Base-by-base conservation (phyloP, 352 stramenopile species). In the Globisporangium splendens region DNA sequence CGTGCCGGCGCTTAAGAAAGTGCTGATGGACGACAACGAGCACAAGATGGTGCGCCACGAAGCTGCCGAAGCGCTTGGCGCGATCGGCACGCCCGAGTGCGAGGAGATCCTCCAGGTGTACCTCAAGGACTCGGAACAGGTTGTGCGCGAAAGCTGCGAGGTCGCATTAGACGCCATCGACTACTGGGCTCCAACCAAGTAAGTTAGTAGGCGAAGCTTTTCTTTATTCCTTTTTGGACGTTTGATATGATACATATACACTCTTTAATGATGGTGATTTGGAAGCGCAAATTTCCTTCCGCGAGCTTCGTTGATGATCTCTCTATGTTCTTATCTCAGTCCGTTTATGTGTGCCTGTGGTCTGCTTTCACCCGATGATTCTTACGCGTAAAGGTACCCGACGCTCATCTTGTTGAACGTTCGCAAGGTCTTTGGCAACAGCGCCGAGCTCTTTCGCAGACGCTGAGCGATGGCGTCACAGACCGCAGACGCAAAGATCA, bases 41-140 rank as follows among this genome's bases (percentile, higher is more conserved):
- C 96, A 99, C 77, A 76, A 82, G 46, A 99, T 99, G 95, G 97
- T 99, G 33, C 88, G 97, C 61, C 97, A 99, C 71, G 97, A 99
- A 70, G 96, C 93, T 35, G 96, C 96, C 0, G 97, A 99, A 81
- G 96, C 97, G 24, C 77, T 99, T 8, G 97, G 97, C 53, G 93
- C 96, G 6, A 98, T 99, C 63, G 96, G 96, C 61, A 92, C 90
- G 17, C 77, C 77, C 38, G 89, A 98, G 41, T 97, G 89, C 56
- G 89, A 98, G 71, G 67, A 75, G 22, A 91, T 98, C 46, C 67
- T 99, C 13, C 70, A 76, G 43, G 50, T 78, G 13, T 88, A 89
- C 61, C 64, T 84, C 20, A 73, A 85, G 51, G 83, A 93, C 66
- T 49, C 66, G 33, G 83, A 97, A 47, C 78, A 83, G 52, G 89